Conservation (phyloP, 768 basidiomycete species). For the Pleurotus tuoliensis region DNA sequence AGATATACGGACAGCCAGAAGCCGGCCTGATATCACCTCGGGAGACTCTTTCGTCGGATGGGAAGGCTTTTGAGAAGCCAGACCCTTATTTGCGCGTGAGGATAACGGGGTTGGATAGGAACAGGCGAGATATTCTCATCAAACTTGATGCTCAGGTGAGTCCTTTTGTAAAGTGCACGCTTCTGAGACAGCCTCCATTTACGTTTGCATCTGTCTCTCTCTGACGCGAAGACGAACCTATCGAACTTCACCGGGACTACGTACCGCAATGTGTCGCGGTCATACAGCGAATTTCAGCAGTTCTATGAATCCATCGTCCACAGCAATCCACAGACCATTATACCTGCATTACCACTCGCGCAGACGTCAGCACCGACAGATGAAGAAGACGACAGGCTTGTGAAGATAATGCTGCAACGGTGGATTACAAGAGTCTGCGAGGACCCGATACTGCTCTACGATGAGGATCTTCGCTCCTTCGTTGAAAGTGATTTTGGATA, state of each 20-base stretch:
- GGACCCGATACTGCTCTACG: conserved; percentile 80
- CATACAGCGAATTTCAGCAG: conserved; percentile 91
- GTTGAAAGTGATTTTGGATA: conserved; percentile 98
- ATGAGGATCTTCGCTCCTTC: conserved; percentile 93
- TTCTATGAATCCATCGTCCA: conserved; percentile 89
- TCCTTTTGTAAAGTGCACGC: neutral
- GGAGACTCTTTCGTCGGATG: conserved; percentile 62
- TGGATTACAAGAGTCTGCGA: conserved; percentile 94
- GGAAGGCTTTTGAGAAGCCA: conserved; percentile 64
- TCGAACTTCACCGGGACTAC: conserved; percentile 85
- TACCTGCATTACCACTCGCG: conserved; percentile 92
- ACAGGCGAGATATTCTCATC: conserved; percentile 90
- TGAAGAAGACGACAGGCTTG: conserved; percentile 96
- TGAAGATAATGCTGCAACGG: conserved; percentile 90
- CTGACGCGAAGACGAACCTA: conserved; percentile 73
- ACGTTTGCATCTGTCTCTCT: neutral
- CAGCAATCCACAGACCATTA: conserved; percentile 93
- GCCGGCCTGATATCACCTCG: conserved; percentile 79
- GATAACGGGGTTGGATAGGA: conserved; percentile 89
- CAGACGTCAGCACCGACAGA: conserved; percentile 96
- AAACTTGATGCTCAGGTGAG: conserved; percentile 92
- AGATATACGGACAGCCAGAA: conserved; percentile 85
- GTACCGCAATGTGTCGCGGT: conserved; percentile 92
- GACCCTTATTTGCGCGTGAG: conserved; percentile 87
- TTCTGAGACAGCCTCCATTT: neutral